Evolutionary conservation across 352 stramenopile species (phyloP), one percentile per base, ranked within the genome.

Genomic region (Globisporangium acanthophoron): DNA sequence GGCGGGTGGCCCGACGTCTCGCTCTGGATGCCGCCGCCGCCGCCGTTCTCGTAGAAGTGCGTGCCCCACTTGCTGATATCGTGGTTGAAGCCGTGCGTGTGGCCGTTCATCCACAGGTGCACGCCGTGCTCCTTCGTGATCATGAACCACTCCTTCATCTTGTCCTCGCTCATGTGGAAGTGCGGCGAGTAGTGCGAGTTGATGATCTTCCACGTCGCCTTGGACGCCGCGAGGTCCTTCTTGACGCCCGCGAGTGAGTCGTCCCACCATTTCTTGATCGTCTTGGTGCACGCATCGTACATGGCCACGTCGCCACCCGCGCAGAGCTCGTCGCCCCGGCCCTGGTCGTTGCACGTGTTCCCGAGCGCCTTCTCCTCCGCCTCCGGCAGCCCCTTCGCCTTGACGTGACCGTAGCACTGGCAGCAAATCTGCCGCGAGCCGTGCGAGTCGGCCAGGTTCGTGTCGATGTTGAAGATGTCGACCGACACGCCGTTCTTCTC

Each of bases 111-210:
- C 82, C 82, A 94, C 18, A 88, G 37, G 56, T 94, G 85, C 3
- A 87, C 85, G 21, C 76, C 74, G 55, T 78, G 69, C 13, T 90
- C 78, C 64, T 94, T 94, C 12, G 78, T 83, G 56, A 94, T 70
- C 64, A 80, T 69, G 67, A 90, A 95, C 85, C 85, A 95, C 54
- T 84, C 74, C 67, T 93, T 90, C 83, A 95, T 93, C 75, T 91
- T 92, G 61, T 88, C 76, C 49, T 88, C 78, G 56, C 70, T 89
- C 85, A 95, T 95, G 74, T 95, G 85, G 60, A 92, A 92, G 65
- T 93, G 83, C 24, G 86, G 84, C 53, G 84, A 95, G 74, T 95
- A 95, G 72, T 95, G 86, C 66, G 86, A 92, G 71, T 94, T 95
- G 51, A 95, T 76, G 52, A 94, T 70, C 76, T 94, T 95, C 78